These are phyloP conservation scores for Sarocladium strictum DNA, from an alignment of 2,329 filamentous ascomycete genomes.

Conservation along the genomic window DNA sequence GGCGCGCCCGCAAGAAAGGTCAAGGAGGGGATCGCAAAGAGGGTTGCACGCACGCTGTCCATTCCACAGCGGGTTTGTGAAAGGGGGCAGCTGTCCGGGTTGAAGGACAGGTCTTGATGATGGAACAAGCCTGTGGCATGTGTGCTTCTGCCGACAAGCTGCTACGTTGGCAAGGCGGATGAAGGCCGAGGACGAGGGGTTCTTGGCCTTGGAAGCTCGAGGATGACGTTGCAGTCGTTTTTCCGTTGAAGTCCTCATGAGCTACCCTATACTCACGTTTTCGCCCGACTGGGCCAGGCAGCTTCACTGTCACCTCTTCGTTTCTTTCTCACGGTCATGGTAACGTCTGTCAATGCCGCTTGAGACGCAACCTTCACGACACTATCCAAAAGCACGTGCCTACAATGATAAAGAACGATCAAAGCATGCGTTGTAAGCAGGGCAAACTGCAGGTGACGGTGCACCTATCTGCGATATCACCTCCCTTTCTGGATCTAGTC, in stretches of 20 bases:
- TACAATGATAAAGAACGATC: neutral
- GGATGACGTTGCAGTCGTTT: neutral
- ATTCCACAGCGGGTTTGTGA: neutral
- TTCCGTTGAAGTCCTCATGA: neutral
- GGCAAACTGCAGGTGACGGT: neutral
- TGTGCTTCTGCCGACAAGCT: neutral
- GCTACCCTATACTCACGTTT: neutral
- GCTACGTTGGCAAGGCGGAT: neutral
- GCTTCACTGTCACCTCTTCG: too few species aligned
- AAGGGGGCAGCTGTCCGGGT: neutral
- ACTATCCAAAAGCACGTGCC: neutral
- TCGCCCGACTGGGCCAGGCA: neutral
- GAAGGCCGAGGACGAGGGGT: neutral
- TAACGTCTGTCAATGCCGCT: too few species aligned
- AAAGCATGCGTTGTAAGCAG: neutral
- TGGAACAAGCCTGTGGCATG: neutral
- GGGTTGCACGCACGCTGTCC: constrained; percentile 8
- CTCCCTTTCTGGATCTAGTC: constrained; percentile 6
- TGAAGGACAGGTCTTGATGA: neutral
- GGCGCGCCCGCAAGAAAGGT: neutral
- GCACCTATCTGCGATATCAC: neutral
- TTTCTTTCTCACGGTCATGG: too few species aligned
- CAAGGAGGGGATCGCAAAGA: neutral
- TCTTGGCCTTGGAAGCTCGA: neutral
- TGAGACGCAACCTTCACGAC: too few species aligned